phyloP scores from a whole-genome alignment of 495 filamentous ascomycete genomes.

The Staphylotrichum tortipilum region DNA sequence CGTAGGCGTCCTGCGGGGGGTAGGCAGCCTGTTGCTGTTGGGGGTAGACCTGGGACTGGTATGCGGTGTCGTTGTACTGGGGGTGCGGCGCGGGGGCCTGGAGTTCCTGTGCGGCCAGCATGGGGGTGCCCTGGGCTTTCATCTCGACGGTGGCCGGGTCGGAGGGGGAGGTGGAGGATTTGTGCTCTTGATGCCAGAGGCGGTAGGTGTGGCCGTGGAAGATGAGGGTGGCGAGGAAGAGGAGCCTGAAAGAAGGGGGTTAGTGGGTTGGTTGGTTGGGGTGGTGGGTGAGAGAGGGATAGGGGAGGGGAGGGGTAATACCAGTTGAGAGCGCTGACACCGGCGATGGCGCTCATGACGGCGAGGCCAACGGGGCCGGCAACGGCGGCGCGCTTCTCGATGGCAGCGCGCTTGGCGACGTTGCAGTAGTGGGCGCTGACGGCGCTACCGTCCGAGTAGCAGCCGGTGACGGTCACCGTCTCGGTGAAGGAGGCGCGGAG shows the following conservation, averaged over 20 bases:
- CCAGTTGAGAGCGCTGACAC: conserved; percentile 34
- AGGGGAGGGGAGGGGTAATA: conserved; percentile 1
- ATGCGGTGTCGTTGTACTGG: conserved; percentile 17
- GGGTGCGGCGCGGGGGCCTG: conserved; percentile 13
- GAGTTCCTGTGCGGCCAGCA: conserved; percentile 18
- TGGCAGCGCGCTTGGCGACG: conserved; percentile 13
- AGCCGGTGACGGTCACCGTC: conserved; percentile 22
- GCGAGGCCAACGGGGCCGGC: conserved; percentile 22
- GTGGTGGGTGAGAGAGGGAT: not conserved
- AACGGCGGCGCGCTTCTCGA: conserved; percentile 22
- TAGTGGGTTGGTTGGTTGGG: not conserved
- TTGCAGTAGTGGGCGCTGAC: conserved; percentile 30
- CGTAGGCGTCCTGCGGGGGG: not conserved
- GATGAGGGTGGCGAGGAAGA: conserved; percentile 38
- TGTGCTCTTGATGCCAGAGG: conserved; percentile 23
- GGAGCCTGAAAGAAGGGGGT: conserved; percentile 18
- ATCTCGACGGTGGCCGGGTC: conserved; percentile 30
- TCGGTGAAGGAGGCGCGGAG: conserved; percentile 29
- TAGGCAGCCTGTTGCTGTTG: conserved; percentile 4
- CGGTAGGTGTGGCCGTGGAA: conserved; percentile 37
- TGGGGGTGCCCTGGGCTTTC: conserved; percentile 23
- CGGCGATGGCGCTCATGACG: conserved; percentile 34
- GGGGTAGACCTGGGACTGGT: conserved; percentile 11
- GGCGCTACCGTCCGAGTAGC: conserved; percentile 31
- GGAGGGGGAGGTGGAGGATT: conserved; percentile 11